These are phyloP conservation scores for Penicillium aurantiogriseum DNA, from an alignment of 2,329 filamentous ascomycete species.

Conservation along the genomic window DNA sequence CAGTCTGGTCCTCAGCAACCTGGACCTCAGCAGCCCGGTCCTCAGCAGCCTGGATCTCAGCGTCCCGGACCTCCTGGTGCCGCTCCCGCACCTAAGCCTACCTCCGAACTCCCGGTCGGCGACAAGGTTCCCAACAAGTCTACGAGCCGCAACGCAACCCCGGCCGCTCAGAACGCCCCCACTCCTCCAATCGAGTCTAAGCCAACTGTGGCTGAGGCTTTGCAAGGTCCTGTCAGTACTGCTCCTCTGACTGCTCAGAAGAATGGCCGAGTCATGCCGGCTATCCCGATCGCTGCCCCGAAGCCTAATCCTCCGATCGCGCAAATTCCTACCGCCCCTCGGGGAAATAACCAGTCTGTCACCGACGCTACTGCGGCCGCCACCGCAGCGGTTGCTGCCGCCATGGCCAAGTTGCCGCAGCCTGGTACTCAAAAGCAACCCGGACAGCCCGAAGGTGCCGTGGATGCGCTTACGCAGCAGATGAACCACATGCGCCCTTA, in stretches of 20 bases:
- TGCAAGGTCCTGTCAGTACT: conserved; percentile 29
- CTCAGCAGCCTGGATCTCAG: conserved; percentile 39
- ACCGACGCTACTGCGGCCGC: conserved; percentile 50
- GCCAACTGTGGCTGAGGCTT: conserved; percentile 38
- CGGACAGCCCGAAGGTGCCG: conserved; percentile 31
- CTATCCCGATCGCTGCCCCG: conserved; percentile 45
- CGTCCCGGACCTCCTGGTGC: conserved; percentile 32
- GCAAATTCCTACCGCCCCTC: conserved; percentile 27
- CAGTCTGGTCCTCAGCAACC: conserved; percentile 38
- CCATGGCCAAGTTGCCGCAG: conserved; percentile 51
- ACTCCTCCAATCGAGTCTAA: conserved; percentile 41
- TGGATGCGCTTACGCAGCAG: conserved; percentile 47
- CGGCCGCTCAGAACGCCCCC: conserved; percentile 36
- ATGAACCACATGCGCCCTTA: conserved; percentile 48
- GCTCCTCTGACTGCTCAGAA: conserved; percentile 35
- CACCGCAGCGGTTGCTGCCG: conserved; percentile 51
- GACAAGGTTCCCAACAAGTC: conserved; percentile 40
- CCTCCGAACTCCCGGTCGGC: conserved; percentile 45
- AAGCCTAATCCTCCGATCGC: conserved; percentile 23
- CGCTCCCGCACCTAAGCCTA: conserved; percentile 35
- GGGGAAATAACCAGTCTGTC: conserved; percentile 35
- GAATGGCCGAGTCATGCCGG: conserved; percentile 45
- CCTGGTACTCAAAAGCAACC: conserved; percentile 38
- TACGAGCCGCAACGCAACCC: conserved; percentile 33
- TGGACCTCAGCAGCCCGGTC: conserved; percentile 18